Evolutionary conservation across 2,329 filamentous ascomycete species (phyloP), one percentile per base, ranked within the genome.

Genomic region (Cladophialophora yegresii): DNA sequence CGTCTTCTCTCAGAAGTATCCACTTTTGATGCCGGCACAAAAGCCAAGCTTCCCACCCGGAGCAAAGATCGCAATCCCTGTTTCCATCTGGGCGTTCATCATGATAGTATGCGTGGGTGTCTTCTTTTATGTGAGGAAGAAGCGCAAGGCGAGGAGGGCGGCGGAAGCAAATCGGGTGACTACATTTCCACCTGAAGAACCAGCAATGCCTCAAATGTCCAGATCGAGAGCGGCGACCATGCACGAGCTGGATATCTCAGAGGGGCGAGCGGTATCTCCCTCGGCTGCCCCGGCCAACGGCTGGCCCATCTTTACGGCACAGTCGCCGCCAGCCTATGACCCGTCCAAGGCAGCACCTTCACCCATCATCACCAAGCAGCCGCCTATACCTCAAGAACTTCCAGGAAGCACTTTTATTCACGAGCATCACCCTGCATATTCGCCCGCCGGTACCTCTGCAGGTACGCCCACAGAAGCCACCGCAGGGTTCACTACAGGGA

Each of bases 401-500:
- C 69, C 70, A 10, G 71, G 71, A 45, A 72, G 71, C 63, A 71
- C 66, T 5, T 72, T 58, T 56, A 71, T 72, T 7, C 64, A 71
- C 56, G 68, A 72, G 54, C 70, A 71, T 59, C 71, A 72, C 55
- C 71, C 71, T 12, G 71, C 66, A 36, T 71, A 63, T 54, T 54
- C 63, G 23, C 23, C 54, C 9, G 26, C 43, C n/a, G 59, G 32
- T 9, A 53, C 9, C 47, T 20, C 32, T 28, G 54, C 30, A 20
- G 53, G 58, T 30, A 57, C 61, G n/a, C 53, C 63, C 49, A 62
- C 61, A 16, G 69, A 69, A 30, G 13, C 33, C 67, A 71, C 22
- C 65, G 68, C 55, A 65, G 69, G 7, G 68, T 76, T 61, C 67
- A 68, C n/a, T 62, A 71, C n/a, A 68, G 75, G 16, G 71, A 79